Evolutionary conservation across 257 asterid species (phyloP).

Genomic region (Nicotiana otophora): DNA sequence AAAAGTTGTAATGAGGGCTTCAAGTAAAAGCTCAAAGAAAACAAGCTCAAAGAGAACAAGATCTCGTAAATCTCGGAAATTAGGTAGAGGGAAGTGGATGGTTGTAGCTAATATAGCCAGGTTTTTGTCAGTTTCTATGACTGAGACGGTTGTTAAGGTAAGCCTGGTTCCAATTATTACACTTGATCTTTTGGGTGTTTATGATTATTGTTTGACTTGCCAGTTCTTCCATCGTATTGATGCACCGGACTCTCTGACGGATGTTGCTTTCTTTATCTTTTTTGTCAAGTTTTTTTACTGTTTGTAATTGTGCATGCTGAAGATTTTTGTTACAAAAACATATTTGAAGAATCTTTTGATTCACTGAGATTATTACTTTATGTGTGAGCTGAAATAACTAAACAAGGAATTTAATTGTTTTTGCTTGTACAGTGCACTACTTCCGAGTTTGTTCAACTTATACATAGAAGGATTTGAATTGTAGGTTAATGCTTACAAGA

Average conservation of each 20-base stretch:
- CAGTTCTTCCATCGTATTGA: not conserved
- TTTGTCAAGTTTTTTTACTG: not conserved
- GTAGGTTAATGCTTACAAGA: not conserved
- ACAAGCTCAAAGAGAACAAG: constrained; percentile 35
- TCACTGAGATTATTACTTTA: not conserved
- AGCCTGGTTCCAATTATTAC: constrained; percentile 12
- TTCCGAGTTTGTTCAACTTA: not conserved
- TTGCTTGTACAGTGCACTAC: not conserved
- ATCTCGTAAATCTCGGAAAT: constrained; percentile 50
- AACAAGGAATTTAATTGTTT: not conserved
- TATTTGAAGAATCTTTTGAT: not conserved
- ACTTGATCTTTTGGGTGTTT: not conserved
- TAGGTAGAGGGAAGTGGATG: constrained; percentile 93
- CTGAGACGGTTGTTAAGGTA: constrained; percentile 80
- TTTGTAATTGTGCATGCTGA: not conserved
- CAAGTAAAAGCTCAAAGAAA: constrained; percentile 51
- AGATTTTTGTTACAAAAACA: not conserved
- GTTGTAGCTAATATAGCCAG: constrained; percentile 85
- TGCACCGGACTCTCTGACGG: not conserved
- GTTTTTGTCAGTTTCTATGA: constrained; percentile 75
- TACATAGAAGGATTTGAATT: not conserved
- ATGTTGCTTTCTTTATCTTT: not conserved
- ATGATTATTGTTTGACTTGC: constrained; percentile 2
- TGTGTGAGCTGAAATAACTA: not conserved
- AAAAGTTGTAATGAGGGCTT: constrained; percentile 79